Percentiles rank a stretch among this genome's conserved stretches.
Evolutionary conservation across 768 basidiomycete species (phyloP).

Genomic region (Leccinum uliginosum): DNA sequence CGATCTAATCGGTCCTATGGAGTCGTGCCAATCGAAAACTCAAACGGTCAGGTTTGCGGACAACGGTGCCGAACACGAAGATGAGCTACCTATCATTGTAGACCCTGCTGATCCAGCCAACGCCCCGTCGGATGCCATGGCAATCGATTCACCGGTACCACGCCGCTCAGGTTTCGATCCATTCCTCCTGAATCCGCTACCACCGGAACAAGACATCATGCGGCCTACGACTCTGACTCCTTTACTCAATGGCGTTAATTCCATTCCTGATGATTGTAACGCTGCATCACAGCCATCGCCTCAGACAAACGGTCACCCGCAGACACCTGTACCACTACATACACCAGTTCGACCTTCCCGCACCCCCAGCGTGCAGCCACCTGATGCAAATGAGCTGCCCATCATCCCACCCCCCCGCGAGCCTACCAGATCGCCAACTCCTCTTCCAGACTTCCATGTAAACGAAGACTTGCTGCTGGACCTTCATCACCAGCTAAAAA

Average conservation of each 20-base stretch:
- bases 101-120: slow-evolving; percentile 2
- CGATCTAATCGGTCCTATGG: slow-evolving; percentile 32
- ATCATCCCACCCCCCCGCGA: slow-evolving; percentile 28
- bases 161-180: slow-evolving; percentile 46
- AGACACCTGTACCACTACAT: slow-evolving; percentile 7
- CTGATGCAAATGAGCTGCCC: slow-evolving; percentile 20
- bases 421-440: slow-evolving; percentile 60
- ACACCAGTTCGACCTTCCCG: neutral
- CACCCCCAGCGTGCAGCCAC: slow-evolving; percentile 6
- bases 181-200: slow-evolving; percentile 49
- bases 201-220: slow-evolving; percentile 28
- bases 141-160: slow-evolving; percentile 33
- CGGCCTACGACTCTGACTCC: slow-evolving; percentile 20
- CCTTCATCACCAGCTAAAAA: slow-evolving; percentile 47
- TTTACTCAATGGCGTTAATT: slow-evolving; percentile 20
- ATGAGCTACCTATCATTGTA: slow-evolving; percentile 11
- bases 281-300: slow-evolving; percentile 2
- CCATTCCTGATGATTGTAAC: slow-evolving; percentile 1
- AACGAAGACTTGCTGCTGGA: slow-evolving; percentile 44
- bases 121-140: slow-evolving; percentile 28
- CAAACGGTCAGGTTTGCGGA: slow-evolving; percentile 51
- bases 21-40: slow-evolving; percentile 31
- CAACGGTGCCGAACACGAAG: slow-evolving; percentile 18
- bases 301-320: slow-evolving; percentile 9
- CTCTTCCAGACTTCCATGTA: slow-evolving; percentile 74